These are phyloP conservation scores for Tricholoma sp. DNA, from an alignment of 768 basidiomycete species.

Conservation along the genomic window DNA sequence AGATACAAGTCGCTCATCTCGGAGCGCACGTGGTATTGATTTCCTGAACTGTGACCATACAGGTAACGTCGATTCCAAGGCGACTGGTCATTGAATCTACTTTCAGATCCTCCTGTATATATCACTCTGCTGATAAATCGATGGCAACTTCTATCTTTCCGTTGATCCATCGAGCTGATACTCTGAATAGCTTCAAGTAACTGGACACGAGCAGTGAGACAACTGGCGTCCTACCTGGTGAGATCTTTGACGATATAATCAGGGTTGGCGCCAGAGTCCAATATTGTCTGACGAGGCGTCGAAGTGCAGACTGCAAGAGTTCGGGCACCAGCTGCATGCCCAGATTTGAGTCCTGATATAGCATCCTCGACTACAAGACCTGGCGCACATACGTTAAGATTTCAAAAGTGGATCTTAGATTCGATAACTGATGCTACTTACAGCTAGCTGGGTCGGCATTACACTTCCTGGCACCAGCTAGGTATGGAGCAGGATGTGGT, in stretches of 20 bases:
- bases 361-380: conserved; percentile 90
- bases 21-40: too few species aligned
- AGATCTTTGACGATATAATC: conserved; percentile 70
- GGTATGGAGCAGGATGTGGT: conserved; percentile 86
- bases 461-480: conserved; percentile 64
- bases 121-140: conserved; percentile 20
- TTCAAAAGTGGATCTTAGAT: background rate
- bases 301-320: conserved; percentile 86
- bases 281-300: conserved; percentile 50
- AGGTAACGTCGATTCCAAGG: background rate
- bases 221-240: conserved; percentile 43
- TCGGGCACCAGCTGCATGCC: conserved; percentile 67
- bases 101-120: background rate
- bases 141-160: conserved; percentile 45
- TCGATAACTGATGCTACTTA: conserved; percentile 21
- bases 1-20: too few species aligned
- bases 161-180: conserved; percentile 39
- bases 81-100: background rate
- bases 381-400: conserved; percentile 20
- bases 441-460: conserved; percentile 54
- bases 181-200: conserved; percentile 24
- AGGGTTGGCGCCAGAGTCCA: conserved; percentile 46
- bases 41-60: too few species aligned
- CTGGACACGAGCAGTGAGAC: background rate
- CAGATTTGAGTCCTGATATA: conserved; percentile 72